Evolutionary conservation across 2,329 filamentous ascomycete genomes (phyloP), one percentile per base, ranked within the genome.

Genomic region (Epichloe hybrida): DNA sequence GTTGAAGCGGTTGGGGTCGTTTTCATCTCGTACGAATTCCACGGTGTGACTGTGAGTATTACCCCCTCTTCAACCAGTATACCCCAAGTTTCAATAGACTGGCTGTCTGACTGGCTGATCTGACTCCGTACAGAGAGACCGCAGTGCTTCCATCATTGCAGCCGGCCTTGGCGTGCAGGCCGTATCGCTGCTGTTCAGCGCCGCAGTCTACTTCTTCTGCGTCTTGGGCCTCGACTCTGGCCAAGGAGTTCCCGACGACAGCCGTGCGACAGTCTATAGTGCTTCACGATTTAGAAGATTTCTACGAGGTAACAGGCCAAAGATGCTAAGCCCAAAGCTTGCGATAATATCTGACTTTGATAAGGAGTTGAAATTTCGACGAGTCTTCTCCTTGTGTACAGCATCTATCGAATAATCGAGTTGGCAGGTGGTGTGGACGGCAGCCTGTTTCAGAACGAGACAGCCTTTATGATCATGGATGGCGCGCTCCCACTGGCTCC

Each of bases 81-180:
- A 13, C 27, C n/a, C n/a, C 17, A 9, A 31, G 9, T 31, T 31
- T 31, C 27, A 11, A 31, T 31, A 4, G 27, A 31, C 27, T 11
- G 27, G 8, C 27, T 31, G 27, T 17, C 17, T 17, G 17, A 17
- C 17, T 3, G 4, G 37, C 37, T 40, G n/a, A 44, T 57, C 1
- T 17, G 17, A 17, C 53, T 31, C 3, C 13, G n/a, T n/a, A 8
- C 56, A 69, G 67, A 60, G 61, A 49, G 50, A 51, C 20, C 61
- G 64, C 56, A 62, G 72, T 9, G 53, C 64, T 31, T 62, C 61
- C 23, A 61, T 77, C 12, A 59, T 73, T n/a, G 61, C 72, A 6
- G 67, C 62, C 2, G 74, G 74, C 7, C 56, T 77, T 12, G 69
- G 61, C 2, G 59, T 77, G 20, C 74, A 76, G 53, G 58, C 69